These are phyloP conservation scores for Diaporthe batatas DNA, from an alignment of 2,329 filamentous ascomycete genomes.

Conservation along the genomic window DNA sequence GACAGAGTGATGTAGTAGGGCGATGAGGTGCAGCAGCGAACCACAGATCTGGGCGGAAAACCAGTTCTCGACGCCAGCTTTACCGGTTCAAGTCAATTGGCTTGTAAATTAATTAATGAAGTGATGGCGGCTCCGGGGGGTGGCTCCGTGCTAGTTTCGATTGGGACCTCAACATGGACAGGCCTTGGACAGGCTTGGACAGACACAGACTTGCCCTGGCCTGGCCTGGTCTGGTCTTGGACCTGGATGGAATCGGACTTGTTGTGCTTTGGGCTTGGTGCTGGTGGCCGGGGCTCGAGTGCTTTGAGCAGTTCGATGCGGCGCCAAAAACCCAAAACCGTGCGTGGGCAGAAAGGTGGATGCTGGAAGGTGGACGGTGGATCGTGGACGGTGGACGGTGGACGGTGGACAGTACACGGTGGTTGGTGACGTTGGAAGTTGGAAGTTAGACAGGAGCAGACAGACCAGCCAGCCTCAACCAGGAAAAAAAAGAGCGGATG, in stretches of 20 bases:
- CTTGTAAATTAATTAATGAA: slow-evolving; percentile 32
- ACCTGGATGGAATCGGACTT: neutral
- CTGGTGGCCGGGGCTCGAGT: slow-evolving; percentile 12
- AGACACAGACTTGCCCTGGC: neutral
- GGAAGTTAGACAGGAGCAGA: neutral
- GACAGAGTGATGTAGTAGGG: slow-evolving; percentile 5
- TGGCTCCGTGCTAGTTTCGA: slow-evolving; percentile 33
- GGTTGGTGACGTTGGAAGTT: no score
- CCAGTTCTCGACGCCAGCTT: slow-evolving; percentile 30
- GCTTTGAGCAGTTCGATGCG: slow-evolving; percentile 29
- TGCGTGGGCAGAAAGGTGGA: neutral
- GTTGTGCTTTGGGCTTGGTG: neutral
- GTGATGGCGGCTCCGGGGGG: slow-evolving; percentile 28
- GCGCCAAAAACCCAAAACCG: neutral
- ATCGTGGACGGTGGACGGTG: no score
- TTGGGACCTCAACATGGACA: slow-evolving; percentile 22
- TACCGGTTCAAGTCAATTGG: slow-evolving; percentile 24
- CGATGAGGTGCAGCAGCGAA: slow-evolving; percentile 20
- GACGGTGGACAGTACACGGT: no score
- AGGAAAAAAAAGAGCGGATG: slow-evolving; percentile 12
- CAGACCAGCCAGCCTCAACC: neutral
- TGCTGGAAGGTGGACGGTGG: no score
- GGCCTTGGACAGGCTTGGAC: slow-evolving; percentile 3
- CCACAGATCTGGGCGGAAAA: slow-evolving; percentile 25
- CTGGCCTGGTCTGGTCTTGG: slow-evolving; percentile 6